Conservation (phyloP, 257 asterid genomes). For the Solanum dulcamara region DNA sequence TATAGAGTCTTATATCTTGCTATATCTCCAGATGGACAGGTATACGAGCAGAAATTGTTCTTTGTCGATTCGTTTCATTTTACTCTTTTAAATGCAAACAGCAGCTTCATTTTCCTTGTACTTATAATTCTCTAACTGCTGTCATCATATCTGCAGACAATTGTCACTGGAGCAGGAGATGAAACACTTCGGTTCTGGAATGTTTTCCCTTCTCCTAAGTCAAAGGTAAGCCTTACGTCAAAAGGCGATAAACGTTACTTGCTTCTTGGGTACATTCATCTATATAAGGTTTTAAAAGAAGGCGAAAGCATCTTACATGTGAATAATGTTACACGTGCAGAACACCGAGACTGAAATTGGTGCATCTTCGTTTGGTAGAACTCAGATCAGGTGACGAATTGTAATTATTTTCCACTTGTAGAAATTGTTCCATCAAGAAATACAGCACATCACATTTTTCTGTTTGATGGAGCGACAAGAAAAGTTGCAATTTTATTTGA, state of each 20-base stretch:
- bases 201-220: constrained; percentile 84
- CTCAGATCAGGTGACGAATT: constrained; percentile 54
- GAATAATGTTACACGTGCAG: constrained; percentile 25
- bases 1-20: constrained; percentile 91
- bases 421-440: background rate
- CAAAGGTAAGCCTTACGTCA: constrained; percentile 47
- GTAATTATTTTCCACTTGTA: background rate
- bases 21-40: constrained; percentile 99
- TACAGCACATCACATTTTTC: background rate
- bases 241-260: background rate
- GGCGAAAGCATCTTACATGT: background rate
- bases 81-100: background rate
- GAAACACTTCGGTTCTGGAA: constrained; percentile 97
- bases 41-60: constrained; percentile 1
- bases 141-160: constrained; percentile 36
- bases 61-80: background rate
- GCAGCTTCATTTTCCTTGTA: background rate
- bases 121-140: background rate
- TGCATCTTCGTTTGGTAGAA: constrained; percentile 85
- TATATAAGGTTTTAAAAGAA: background rate
- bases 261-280: background rate
- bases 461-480: background rate
- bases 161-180: constrained; percentile 98
- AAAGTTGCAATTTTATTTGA: background rate
- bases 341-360: constrained; percentile 84